A percentile compares a stretch with the other conserved stretches of the same genome.
Evolutionary conservation across 2,329 filamentous ascomycete species (phyloP).

Genomic region (Venturia carpophila): DNA sequence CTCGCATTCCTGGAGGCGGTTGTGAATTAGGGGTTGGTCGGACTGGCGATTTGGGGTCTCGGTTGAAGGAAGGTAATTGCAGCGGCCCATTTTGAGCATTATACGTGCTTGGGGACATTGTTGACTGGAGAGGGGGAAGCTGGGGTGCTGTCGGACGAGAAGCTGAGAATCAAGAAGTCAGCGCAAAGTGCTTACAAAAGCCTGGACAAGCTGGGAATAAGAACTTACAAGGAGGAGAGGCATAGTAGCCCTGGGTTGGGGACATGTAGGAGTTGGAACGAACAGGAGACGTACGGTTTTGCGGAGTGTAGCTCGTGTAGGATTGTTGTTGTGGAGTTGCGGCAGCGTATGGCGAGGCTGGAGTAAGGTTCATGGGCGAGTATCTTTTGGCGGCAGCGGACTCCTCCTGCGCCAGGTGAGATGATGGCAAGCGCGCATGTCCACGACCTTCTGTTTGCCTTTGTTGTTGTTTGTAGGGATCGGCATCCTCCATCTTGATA

Average conservation of each 20-base stretch:
- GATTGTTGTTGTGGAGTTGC: conserved; percentile 46
- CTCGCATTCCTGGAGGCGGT: conserved; percentile 43
- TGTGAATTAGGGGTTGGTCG: conserved; percentile 42
- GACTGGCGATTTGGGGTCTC: conserved; percentile 44
- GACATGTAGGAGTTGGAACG: conserved; percentile 54
- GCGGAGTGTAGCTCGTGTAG: conserved; percentile 37
- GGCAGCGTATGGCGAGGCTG: conserved; percentile 65
- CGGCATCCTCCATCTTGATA: conserved; percentile 72
- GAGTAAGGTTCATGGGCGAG: conserved; percentile 91
- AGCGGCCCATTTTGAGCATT: conserved; percentile 65
- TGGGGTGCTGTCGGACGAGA: conserved; percentile 53
- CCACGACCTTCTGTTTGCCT: conserved; percentile 78
- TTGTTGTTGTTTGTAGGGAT: conserved; percentile 57
- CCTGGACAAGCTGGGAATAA: conserved; percentile 13
- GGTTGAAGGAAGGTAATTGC: conserved; percentile 59
- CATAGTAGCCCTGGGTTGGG: conserved; percentile 50
- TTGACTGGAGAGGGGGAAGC: conserved; percentile 66
- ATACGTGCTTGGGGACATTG: conserved; percentile 58
- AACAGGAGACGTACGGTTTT: conserved; percentile 70
- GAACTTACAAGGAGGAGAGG: conserved; percentile 38
- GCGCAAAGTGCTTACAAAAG: conserved; percentile 22
- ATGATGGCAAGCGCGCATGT: conserved; percentile 67
- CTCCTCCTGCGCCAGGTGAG: conserved; percentile 66
- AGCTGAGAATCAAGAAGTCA: conserved; percentile 25
- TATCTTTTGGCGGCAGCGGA: conserved; percentile 84